Base-by-base conservation (phyloP, 345 rosid genomes). In the Pseudoturritis turrita region DNA sequence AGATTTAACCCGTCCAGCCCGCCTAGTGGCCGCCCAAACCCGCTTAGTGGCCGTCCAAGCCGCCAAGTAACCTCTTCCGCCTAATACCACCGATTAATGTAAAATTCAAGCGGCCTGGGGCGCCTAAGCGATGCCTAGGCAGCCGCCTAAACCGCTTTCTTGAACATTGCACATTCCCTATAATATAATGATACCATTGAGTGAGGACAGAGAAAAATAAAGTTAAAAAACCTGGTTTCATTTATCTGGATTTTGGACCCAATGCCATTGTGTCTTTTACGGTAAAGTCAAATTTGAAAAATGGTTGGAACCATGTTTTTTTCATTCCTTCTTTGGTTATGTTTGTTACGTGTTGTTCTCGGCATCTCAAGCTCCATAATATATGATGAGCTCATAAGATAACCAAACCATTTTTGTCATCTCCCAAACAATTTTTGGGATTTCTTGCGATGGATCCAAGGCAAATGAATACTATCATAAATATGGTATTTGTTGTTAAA, bases 321-420 rank as follows among this genome's bases (percentile, higher is more conserved):
- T 7, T 2, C 18, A 14, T 56, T 73, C 66, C 53, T 37, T 65
- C 19, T 56, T 73, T 65, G 57, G 72, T 15, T 65, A 39, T 74
- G 53, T 39, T 74, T 58, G 61, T 65, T 65, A 65, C 65, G 67
- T 74, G 51, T 65, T 49, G 72, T 39, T 74, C 61, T 65, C 66
- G 28, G 64, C 77, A 57, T 57, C 46, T 49, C 44, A 37, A 3
- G 25, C 65, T 46, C 59, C 58, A 65, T 64, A 36, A 25, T 25
- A 45, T 45, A 15, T 55, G 51, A n/a, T 64, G 51, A 64, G 58
- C 59, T 73, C 77, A 73, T 65, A 65, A 64, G 44, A 73, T 36
- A 64, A 36, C 65, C 14, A 73, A 63, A 45, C 47, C 40, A 18
- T 45, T 55, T 60, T 72, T 26, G 46, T 53, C 63, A 55, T 73